phyloP scores from a whole-genome alignment of 495 filamentous ascomycete genomes.

The Parathielavia appendiculata region DNA sequence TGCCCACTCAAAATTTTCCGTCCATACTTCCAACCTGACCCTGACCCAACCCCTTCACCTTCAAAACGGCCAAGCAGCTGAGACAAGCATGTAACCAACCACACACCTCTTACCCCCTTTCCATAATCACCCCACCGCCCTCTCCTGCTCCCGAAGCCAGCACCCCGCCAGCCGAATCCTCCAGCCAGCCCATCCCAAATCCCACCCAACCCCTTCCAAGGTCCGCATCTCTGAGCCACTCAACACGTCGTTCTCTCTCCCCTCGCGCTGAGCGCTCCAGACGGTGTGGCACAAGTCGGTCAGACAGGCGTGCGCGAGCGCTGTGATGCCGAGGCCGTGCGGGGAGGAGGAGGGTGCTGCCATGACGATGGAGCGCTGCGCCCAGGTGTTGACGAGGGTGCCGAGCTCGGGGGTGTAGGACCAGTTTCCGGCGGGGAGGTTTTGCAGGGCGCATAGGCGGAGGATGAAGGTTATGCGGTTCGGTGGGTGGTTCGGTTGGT shows the following conservation, averaged over 20 bases:
- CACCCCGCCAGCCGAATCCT: neutral
- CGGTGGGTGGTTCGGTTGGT: neutral
- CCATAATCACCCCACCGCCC: neutral
- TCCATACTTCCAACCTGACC: neutral
- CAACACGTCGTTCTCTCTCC: conserved; percentile 16
- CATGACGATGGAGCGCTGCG: neutral
- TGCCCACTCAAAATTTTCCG: neutral
- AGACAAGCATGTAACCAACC: neutral
- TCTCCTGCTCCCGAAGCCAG: neutral
- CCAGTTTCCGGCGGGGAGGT: conserved; percentile 22
- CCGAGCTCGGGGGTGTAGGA: conserved; percentile 16
- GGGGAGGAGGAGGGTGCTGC: no score
- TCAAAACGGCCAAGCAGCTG: no score
- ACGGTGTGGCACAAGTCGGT: conserved; percentile 20
- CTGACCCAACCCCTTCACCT: neutral
- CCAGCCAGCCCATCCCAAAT: conserved; percentile 19
- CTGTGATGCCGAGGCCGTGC: conserved; percentile 13
- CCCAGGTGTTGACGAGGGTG: conserved; percentile 14
- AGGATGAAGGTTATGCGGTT: conserved; percentile 22
- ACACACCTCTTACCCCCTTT: neutral
- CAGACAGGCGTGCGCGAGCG: conserved; percentile 22
- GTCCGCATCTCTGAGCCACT: conserved; percentile 18
- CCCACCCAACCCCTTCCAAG: conserved; percentile 24
- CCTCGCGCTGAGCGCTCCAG: conserved; percentile 24
- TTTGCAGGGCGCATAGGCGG: conserved; percentile 19